phyloP scores from a whole-genome alignment of 768 basidiomycete genomes.

The Suillus luteus region DNA sequence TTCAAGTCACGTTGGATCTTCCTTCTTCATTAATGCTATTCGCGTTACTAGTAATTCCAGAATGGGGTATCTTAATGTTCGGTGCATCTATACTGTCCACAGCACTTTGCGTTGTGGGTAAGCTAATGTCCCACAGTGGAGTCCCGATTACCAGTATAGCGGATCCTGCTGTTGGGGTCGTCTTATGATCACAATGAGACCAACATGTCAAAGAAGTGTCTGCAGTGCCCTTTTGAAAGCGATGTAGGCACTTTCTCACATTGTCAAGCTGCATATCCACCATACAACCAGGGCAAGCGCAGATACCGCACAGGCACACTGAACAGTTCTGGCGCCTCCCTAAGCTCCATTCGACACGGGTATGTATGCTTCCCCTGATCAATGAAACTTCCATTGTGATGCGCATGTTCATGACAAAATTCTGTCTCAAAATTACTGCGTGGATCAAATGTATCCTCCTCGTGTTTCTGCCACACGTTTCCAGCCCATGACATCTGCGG shows the following conservation, averaged over 20 bases:
- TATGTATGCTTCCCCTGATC: conserved; percentile 26
- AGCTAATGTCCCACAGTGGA: conserved; percentile 7
- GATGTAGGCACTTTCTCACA: neutral
- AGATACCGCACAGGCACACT: conserved; percentile 6
- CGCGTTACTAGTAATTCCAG: conserved; percentile 7
- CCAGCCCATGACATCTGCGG: neutral
- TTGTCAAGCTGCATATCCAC: neutral
- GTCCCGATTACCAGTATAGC: conserved; percentile 1
- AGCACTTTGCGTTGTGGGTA: conserved; percentile 4
- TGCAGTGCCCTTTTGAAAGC: conserved; percentile 1
- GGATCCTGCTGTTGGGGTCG: neutral
- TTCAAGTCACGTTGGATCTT: conserved; percentile 5
- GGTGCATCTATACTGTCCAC: conserved; percentile 6
- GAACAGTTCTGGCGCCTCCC: neutral
- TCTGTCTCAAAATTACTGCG: neutral
- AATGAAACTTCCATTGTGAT: conserved; percentile 37
- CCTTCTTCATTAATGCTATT: conserved; percentile 7
- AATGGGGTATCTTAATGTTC: conserved; percentile 6
- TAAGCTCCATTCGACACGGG: conserved; percentile 15
- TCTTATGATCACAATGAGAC: neutral
- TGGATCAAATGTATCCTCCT: conserved; percentile 9
- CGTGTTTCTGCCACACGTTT: conserved; percentile 7
- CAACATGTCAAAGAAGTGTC: conserved; percentile 3
- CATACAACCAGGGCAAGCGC: neutral
- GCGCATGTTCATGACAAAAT: conserved; percentile 32